Conservation (phyloP, 441 rosid species). For the Pelargonium cotyledonis region DNA sequence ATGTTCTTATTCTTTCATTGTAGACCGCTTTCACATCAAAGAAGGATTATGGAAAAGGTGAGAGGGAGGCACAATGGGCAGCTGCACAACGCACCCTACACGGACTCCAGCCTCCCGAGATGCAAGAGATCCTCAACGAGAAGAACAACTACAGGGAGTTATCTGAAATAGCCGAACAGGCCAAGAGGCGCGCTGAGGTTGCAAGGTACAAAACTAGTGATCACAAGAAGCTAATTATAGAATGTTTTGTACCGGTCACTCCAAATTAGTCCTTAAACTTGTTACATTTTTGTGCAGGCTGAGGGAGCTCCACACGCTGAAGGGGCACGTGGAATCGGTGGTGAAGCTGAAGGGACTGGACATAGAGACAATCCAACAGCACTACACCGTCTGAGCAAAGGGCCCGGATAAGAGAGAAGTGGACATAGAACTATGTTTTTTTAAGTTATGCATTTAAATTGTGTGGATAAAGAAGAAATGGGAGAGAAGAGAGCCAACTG, state of each 20-base stretch:
- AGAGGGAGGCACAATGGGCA: conserved; percentile 72
- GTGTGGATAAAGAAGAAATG: too few relatives aligned
- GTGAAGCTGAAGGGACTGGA: conserved; percentile 69
- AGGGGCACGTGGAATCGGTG: conserved; percentile 70
- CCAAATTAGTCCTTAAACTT: too few relatives aligned
- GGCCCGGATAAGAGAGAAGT: too few relatives aligned
- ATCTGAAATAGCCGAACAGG: conserved; percentile 61
- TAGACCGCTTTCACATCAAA: conserved; percentile 70
- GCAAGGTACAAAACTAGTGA: conserved; percentile 36
- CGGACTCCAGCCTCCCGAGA: conserved; percentile 48
- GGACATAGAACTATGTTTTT: too few relatives aligned
- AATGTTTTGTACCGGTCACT: too few relatives aligned
- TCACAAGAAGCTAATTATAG: too few relatives aligned
- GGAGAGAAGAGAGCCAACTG: too few relatives aligned
- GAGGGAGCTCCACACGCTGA: conserved; percentile 60
- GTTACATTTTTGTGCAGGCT: conserved; percentile 29
- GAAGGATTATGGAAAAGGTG: conserved; percentile 64
- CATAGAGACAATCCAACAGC: conserved; percentile 60
- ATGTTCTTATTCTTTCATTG: too few relatives aligned
- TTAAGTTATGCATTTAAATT: too few relatives aligned
- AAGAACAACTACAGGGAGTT: conserved; percentile 41
- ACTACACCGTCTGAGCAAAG: conserved; percentile 44
- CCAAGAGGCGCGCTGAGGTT: conserved; percentile 61
- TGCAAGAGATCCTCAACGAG: conserved; percentile 28
- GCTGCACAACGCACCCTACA: conserved; percentile 63